A percentile compares a stretch with the other conserved stretches of the same genome.
phyloP scores from a whole-genome alignment of 2,329 filamentous ascomycete species.

The Ophiostoma angusticollis region DNA sequence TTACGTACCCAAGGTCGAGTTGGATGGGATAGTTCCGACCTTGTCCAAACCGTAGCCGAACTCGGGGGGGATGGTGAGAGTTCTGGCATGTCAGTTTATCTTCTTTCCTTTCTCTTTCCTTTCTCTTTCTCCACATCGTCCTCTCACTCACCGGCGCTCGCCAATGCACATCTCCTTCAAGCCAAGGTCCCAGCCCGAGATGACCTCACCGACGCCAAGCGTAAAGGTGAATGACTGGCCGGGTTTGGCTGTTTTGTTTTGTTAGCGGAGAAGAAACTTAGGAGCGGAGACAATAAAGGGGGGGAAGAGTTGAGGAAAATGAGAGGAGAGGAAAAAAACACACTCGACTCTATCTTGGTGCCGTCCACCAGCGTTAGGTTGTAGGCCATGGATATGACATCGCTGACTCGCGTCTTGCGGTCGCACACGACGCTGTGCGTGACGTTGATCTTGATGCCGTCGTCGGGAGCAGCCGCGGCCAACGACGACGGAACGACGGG shows the following conservation, averaged over 20 bases:
- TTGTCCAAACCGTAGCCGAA: not conserved
- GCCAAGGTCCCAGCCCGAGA: constrained; percentile 1
- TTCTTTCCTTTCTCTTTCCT: too few species aligned
- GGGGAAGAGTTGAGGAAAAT: too few species aligned
- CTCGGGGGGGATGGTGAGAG: constrained; percentile 1
- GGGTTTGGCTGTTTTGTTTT: not conserved
- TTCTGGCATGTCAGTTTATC: not conserved
- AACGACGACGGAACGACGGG: too few species aligned
- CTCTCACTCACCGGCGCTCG: not conserved
- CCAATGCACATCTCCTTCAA: constrained; percentile 1
- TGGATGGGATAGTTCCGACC: not conserved
- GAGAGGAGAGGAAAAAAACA: too few species aligned
- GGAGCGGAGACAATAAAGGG: too few species aligned
- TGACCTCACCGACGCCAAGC: constrained; percentile 1
- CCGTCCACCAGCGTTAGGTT: not conserved
- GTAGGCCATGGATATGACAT: constrained; percentile 4
- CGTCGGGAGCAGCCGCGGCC: too few species aligned
- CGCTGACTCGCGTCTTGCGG: not conserved
- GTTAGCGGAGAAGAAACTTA: too few species aligned
- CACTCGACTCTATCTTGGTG: constrained; percentile 2
- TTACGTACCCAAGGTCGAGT: constrained; percentile 2
- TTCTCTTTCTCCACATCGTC: not conserved
- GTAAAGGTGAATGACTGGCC: constrained; percentile 2
- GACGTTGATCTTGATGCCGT: not conserved
- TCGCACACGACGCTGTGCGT: not conserved